These are phyloP conservation scores for Hypoxylon lienhwacheense DNA, from an alignment of 495 filamentous ascomycete species.

Conservation along the genomic window DNA sequence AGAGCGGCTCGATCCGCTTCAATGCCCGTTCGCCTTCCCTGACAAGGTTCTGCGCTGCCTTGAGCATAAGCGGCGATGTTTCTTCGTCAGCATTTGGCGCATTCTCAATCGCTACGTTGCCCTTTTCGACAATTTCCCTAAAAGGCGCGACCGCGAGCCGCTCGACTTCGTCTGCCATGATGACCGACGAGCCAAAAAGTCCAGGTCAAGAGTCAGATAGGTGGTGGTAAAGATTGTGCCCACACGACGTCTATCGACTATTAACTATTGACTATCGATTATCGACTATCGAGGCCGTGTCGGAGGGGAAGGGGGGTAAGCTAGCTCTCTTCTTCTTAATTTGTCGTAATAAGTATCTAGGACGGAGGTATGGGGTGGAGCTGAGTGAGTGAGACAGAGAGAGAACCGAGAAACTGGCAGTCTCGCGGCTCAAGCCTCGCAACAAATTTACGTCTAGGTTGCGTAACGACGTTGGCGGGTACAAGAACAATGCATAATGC, in stretches of 20 bases:
- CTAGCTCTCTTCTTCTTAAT: no score
- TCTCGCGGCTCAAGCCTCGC: constrained; percentile 26
- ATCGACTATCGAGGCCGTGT: no score
- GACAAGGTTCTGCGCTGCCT: constrained; percentile 44
- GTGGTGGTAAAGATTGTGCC: constrained; percentile 13
- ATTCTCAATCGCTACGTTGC: constrained; percentile 42
- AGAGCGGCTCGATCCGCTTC: constrained; percentile 49
- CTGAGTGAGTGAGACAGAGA: no score
- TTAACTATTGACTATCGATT: no score
- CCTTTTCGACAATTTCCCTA: constrained; percentile 46
- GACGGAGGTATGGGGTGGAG: constrained; percentile 28
- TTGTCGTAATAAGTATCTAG: no score
- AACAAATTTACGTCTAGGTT: constrained; percentile 19
- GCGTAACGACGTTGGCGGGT: constrained; percentile 16
- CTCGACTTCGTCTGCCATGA: constrained; percentile 44
- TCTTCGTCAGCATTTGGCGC: constrained; percentile 37
- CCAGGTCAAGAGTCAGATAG: neutral
- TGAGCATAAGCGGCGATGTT: constrained; percentile 43
- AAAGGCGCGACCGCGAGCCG: constrained; percentile 46
- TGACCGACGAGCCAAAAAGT: constrained; percentile 1
- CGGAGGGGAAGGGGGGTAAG: no score
- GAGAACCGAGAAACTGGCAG: constrained; percentile 18
- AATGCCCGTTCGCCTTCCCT: constrained; percentile 46
- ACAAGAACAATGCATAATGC: constrained; percentile 14
- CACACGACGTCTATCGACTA: constrained; percentile 3